Conservation (phyloP, 305 asterid genomes). For the Fraxinus latifolia region DNA sequence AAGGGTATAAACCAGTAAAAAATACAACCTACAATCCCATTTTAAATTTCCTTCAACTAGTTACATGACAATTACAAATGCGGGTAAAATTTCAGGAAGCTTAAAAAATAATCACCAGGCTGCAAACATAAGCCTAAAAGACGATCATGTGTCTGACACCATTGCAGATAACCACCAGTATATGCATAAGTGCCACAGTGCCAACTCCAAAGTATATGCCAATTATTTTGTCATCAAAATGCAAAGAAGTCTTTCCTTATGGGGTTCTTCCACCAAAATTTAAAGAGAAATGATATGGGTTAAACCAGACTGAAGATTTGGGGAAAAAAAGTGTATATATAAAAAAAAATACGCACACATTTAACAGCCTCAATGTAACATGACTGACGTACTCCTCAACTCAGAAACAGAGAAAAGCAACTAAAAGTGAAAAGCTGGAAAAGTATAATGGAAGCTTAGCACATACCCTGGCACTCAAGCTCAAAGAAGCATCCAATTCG, state of each 20-base stretch:
- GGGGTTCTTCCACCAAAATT: constrained; percentile 10
- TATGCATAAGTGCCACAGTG: background rate
- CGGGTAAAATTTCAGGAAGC: background rate
- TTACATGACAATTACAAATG: constrained; percentile 1
- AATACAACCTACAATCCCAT: background rate
- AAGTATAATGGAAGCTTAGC: constrained; percentile 14
- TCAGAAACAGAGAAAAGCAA: background rate
- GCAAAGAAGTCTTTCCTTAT: constrained; percentile 4
- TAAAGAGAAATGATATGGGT: background rate
- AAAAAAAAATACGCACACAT: background rate
- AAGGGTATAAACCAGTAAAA: background rate
- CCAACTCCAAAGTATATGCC: background rate
- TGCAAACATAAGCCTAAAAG: constrained; percentile 4
- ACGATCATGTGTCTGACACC: background rate
- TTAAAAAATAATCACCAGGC: background rate
- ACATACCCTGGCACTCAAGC: constrained; percentile 95
- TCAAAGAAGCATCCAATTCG: constrained; percentile 97
- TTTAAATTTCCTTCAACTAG: constrained; percentile 15
- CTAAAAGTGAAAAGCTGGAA: background rate
- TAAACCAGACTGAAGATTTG: constrained; percentile 9
- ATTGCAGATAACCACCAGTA: constrained; percentile 1
- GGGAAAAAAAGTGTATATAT: background rate
- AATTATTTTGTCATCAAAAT: constrained; percentile 1
- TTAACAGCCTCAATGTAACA: constrained; percentile 6
- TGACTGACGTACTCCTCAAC: constrained; percentile 4